These are phyloP conservation scores for Pyricularia pennisetigena DNA, from an alignment of 2,329 filamentous ascomycete genomes.

Conservation along the genomic window DNA sequence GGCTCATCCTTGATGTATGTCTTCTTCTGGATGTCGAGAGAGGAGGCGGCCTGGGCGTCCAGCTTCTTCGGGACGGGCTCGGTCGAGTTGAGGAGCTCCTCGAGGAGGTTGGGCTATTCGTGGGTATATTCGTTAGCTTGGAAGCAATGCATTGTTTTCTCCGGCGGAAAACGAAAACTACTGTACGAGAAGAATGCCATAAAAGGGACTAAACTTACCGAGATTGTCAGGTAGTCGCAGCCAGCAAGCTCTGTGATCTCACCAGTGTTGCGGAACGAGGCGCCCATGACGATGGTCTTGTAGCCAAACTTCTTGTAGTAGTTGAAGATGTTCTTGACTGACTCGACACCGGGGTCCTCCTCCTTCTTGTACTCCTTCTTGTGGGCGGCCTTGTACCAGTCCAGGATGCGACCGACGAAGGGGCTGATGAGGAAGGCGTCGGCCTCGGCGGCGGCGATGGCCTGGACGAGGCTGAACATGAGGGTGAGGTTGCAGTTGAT, in stretches of 20 bases:
- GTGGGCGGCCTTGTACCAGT: constrained; percentile 96
- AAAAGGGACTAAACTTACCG: constrained; percentile 44
- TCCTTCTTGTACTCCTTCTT: constrained; percentile 88
- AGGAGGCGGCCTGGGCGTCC: constrained; percentile 53
- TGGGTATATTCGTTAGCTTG: constrained; percentile 7
- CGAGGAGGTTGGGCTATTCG: constrained; percentile 73
- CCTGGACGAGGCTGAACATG: constrained; percentile 76
- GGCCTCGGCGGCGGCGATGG: constrained; percentile 92
- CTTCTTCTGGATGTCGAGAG: constrained; percentile 77
- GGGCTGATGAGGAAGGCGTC: constrained; percentile 96
- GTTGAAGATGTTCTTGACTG: constrained; percentile 91
- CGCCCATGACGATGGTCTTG: constrained; percentile 99
- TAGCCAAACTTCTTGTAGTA: constrained; percentile 99
- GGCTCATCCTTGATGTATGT: constrained; percentile 84
- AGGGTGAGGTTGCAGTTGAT: constrained; percentile 86
- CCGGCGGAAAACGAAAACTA: not conserved
- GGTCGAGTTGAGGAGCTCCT: constrained; percentile 82
- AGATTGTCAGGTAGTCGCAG: constrained; percentile 98
- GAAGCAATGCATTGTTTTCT: not conserved
- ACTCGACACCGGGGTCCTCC: constrained; percentile 94
- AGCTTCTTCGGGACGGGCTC: constrained; percentile 88
- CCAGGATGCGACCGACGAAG: constrained; percentile 97
- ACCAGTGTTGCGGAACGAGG: constrained; percentile 90
- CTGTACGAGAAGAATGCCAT: not conserved
- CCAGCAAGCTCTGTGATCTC: constrained; percentile 98